Evolutionary conservation across 768 basidiomycete species (phyloP).

Genomic region (Trametes coccinea): DNA sequence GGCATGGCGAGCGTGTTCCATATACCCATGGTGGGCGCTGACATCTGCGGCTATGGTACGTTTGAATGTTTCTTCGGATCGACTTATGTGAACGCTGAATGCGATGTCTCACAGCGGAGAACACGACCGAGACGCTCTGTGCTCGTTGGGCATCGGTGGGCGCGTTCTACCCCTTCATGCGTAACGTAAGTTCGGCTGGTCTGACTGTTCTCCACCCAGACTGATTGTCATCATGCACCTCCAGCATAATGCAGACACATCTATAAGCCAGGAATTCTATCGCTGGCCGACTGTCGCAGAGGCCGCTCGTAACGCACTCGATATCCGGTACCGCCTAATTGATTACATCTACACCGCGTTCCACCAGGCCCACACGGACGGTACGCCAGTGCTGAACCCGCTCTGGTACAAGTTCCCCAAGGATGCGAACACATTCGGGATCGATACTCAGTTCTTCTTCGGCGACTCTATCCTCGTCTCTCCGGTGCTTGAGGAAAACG

Average conservation of each 20-base stretch:
- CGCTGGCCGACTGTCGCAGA: conserved; percentile 56
- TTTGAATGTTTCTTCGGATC: not conserved
- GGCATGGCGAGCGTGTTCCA: conserved; percentile 67
- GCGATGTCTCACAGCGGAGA: conserved; percentile 37
- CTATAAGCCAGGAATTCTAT: conserved; percentile 68
- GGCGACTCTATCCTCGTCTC: conserved; percentile 68
- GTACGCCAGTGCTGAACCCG: conserved; percentile 66
- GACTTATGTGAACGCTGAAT: too few relatives aligned
- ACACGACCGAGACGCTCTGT: conserved; percentile 69
- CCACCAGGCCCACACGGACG: conserved; percentile 55
- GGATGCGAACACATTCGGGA: conserved; percentile 55
- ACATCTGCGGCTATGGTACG: conserved; percentile 69
- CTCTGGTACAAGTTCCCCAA: conserved; percentile 69
- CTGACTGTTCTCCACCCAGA: not conserved
- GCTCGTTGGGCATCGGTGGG: conserved; percentile 78
- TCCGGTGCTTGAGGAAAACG: conserved; percentile 61
- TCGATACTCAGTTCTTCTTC: conserved; percentile 71
- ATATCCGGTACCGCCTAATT: conserved; percentile 65
- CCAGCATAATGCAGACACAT: conserved; percentile 55
- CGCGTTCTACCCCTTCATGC: conserved; percentile 79
- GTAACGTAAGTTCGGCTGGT: conserved; percentile 51
- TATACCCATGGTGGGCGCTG: conserved; percentile 75
- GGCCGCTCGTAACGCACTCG: conserved; percentile 60
- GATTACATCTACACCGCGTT: conserved; percentile 75
- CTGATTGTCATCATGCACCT: not conserved